Evolutionary conservation across 2,329 filamentous ascomycete species (phyloP).

Genomic region (Teratosphaeria nubilosa): DNA sequence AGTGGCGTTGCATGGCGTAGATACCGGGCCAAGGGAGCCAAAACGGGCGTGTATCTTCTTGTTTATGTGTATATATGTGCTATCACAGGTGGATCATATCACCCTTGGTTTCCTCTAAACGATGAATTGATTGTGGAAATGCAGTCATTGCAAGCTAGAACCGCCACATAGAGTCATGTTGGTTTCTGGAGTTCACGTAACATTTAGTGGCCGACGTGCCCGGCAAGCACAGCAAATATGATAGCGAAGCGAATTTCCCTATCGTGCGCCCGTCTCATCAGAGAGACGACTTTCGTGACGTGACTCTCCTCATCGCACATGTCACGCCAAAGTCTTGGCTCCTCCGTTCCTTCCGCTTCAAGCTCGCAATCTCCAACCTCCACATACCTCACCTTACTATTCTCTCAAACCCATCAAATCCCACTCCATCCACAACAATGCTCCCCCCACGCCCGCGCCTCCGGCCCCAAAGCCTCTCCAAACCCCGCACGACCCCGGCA

Average conservation of each 20-base stretch:
- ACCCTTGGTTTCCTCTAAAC: too few species aligned
- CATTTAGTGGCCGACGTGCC: too few species aligned
- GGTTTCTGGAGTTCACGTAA: too few species aligned
- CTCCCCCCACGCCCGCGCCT: neutral
- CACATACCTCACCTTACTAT: too few species aligned
- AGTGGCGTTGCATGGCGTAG: neutral
- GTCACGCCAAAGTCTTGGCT: neutral
- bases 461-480: neutral
- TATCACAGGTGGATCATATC: neutral
- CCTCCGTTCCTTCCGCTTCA: neutral
- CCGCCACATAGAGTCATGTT: too few species aligned
- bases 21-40: neutral
- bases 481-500: slow-evolving; percentile 5
- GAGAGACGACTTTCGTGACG: too few species aligned
- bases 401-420: neutral
- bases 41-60: neutral
- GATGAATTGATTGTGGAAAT: too few species aligned
- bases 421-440: neutral
- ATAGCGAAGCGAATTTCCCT: too few species aligned
- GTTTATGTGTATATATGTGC: neutral
- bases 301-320: too few species aligned
- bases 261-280: too few species aligned
- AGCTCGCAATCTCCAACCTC: neutral
- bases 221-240: too few species aligned
- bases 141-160: too few species aligned